Percentiles rank a stretch among this genome's conserved stretches.
Evolutionary conservation across 768 basidiomycete species (phyloP).

Genomic region (Gloeostereum incarnatum): DNA sequence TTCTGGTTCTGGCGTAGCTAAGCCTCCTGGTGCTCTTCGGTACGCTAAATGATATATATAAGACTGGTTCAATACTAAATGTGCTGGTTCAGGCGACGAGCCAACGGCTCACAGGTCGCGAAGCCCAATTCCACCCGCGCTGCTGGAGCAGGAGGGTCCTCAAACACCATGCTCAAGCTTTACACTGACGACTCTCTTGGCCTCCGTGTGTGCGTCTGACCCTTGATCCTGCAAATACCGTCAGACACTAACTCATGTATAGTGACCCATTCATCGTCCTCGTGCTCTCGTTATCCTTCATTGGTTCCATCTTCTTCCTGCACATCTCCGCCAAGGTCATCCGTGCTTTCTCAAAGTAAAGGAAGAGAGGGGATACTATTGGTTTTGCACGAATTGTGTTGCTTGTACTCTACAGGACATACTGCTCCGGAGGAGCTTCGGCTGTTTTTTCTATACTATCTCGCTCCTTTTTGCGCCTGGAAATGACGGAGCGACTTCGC

Average conservation of each 20-base stretch:
- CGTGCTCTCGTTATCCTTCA: constrained; percentile 92
- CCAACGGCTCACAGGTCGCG: constrained; percentile 50
- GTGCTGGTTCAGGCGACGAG: constrained; percentile 49
- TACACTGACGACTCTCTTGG: constrained; percentile 99
- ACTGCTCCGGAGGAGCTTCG: too few species aligned
- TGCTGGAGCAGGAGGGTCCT: constrained; percentile 92
- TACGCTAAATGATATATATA: constrained; percentile 33
- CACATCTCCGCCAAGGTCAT: constrained; percentile 96
- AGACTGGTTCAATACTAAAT: background rate
- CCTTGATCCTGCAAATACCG: background rate
- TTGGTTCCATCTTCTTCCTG: constrained; percentile 97
- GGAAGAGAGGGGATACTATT: too few species aligned
- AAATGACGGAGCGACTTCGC: too few species aligned
- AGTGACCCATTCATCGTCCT: constrained; percentile 97
- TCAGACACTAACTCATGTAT: constrained; percentile 5
- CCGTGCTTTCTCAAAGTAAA: constrained; percentile 79
- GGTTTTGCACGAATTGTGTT: too few species aligned
- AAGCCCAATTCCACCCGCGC: constrained; percentile 84
- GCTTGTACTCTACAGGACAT: too few species aligned
- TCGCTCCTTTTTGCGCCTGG: too few species aligned
- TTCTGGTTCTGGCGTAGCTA: constrained; percentile 46
- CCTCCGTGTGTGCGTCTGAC: constrained; percentile 79
- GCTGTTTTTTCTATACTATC: too few species aligned
- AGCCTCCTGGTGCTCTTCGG: constrained; percentile 74
- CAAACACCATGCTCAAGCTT: constrained; percentile 96